These are phyloP conservation scores for Fusarium sp. DNA, from an alignment of 2,329 filamentous ascomycete species.

Conservation along the genomic window DNA sequence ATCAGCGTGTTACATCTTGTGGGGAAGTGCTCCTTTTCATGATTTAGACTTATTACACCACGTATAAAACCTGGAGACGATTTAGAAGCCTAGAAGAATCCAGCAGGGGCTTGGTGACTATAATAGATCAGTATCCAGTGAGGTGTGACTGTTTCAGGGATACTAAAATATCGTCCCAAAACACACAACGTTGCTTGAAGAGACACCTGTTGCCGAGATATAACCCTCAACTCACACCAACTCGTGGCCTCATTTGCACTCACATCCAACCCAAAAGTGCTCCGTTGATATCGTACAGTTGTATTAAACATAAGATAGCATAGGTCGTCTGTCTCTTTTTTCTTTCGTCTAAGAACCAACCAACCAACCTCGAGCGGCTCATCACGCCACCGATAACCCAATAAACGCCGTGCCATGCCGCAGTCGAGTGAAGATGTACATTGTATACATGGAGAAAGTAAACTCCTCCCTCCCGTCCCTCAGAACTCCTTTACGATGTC, in stretches of 20 bases:
- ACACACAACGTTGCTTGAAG: neutral
- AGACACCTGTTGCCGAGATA: neutral
- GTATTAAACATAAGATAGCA: conserved; percentile 43
- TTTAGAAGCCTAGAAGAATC: neutral
- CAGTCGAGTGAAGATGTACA: conserved; percentile 64
- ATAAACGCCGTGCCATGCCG: conserved; percentile 63
- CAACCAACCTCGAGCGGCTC: conserved; percentile 44
- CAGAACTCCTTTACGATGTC: conserved; percentile 25
- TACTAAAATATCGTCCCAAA: neutral
- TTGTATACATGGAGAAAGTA: conserved; percentile 46
- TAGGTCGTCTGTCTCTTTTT: conserved; percentile 42
- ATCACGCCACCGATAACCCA: conserved; percentile 43
- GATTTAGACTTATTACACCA: neutral
- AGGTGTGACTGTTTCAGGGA: neutral
- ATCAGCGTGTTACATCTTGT: neutral
- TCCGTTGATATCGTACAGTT: conserved; percentile 41
- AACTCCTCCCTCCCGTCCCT: conserved; percentile 23
- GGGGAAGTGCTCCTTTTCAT: neutral
- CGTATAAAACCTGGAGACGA: no score
- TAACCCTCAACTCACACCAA: neutral
- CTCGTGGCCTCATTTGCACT: neutral
- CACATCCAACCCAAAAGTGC: neutral
- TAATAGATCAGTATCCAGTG: neutral
- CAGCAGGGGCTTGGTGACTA: neutral
- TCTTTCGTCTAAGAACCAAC: conserved; percentile 42